A percentile compares a stretch with the other conserved stretches of the same genome.
phyloP scores from a whole-genome alignment of 2,329 filamentous ascomycete genomes.

The Fusarium sp. region DNA sequence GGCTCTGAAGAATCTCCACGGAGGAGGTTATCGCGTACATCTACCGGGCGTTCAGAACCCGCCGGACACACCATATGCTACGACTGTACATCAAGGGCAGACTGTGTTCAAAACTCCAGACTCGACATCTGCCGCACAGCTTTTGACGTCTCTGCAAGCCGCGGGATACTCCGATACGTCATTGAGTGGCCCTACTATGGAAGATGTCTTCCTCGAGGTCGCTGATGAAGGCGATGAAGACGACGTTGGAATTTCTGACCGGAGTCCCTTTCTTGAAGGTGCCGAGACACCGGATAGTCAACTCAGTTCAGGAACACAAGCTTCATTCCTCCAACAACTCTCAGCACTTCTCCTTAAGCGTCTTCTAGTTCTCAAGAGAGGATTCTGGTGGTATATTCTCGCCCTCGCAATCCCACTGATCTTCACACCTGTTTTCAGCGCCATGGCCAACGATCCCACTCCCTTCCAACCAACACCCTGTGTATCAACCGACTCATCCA shows the following conservation, averaged over 20 bases:
- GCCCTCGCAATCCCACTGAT: not conserved
- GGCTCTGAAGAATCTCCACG: constrained; percentile 1
- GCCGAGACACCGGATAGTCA: not conserved
- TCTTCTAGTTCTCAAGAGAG: not conserved
- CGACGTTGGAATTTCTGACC: not conserved
- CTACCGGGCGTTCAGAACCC: not conserved
- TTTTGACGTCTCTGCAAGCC: not conserved
- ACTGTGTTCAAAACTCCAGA: not conserved
- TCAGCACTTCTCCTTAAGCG: not conserved
- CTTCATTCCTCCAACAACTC: not conserved
- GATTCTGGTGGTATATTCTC: not conserved
- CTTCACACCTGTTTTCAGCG: not conserved
- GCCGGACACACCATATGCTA: not conserved
- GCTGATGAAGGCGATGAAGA: not conserved
- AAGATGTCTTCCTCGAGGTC: constrained; percentile 18
- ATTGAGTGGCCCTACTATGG: constrained; percentile 11
- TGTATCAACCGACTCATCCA: not conserved
- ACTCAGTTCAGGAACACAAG: not conserved
- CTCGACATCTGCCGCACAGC: not conserved
- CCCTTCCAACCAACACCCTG: not conserved
- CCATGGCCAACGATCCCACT: not conserved
- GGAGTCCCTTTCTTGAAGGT: not conserved
- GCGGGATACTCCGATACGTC: not conserved
- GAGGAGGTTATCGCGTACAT: not conserved
- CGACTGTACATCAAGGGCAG: not conserved